Conservation (phyloP, 768 basidiomycete species). For the Leccinum uliginosum region DNA sequence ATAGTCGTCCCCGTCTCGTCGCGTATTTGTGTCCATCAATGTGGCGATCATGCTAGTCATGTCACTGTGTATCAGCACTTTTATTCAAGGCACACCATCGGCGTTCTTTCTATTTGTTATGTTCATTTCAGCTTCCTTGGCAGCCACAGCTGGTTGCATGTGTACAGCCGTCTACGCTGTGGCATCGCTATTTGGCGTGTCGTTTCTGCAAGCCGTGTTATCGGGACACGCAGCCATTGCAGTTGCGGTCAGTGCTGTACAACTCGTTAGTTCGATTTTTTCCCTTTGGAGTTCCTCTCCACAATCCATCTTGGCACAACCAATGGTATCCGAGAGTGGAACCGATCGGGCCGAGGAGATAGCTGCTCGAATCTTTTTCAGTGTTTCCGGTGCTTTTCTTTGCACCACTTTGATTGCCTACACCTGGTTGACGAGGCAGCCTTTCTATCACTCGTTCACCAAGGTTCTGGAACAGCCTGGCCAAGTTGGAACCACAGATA, state of each 20-base stretch:
- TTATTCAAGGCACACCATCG: slow-evolving; percentile 47
- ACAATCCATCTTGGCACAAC: slow-evolving; percentile 19
- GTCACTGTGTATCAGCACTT: slow-evolving; percentile 64
- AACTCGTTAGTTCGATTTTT: slow-evolving; percentile 59
- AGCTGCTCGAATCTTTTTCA: slow-evolving; percentile 74
- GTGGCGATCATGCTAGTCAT: slow-evolving; percentile 49
- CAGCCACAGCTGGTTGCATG: slow-evolving; percentile 65
- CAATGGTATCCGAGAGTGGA: slow-evolving; percentile 7
- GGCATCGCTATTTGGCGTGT: slow-evolving; percentile 75
- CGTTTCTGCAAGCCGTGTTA: slow-evolving; percentile 70
- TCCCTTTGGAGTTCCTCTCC: slow-evolving; percentile 48
- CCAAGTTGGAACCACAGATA: slow-evolving; percentile 24
- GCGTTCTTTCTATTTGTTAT: slow-evolving; percentile 66
- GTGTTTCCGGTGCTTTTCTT: slow-evolving; percentile 64
- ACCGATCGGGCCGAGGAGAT: slow-evolving; percentile 55
- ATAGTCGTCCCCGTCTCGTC: slow-evolving; percentile 58
- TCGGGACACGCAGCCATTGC: slow-evolving; percentile 85
- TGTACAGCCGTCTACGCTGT: slow-evolving; percentile 75
- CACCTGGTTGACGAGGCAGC: slow-evolving; percentile 51
- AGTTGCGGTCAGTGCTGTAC: slow-evolving; percentile 74
- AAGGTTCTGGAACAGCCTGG: slow-evolving; percentile 40
- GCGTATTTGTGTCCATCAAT: slow-evolving; percentile 50
- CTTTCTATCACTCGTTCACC: slow-evolving; percentile 54
- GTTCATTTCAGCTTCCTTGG: slow-evolving; percentile 54
- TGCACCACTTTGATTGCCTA: slow-evolving; percentile 51